These are phyloP conservation scores for Lavandula angustifolia DNA, from an alignment of 257 asterid genomes.

Conservation along the genomic window DNA sequence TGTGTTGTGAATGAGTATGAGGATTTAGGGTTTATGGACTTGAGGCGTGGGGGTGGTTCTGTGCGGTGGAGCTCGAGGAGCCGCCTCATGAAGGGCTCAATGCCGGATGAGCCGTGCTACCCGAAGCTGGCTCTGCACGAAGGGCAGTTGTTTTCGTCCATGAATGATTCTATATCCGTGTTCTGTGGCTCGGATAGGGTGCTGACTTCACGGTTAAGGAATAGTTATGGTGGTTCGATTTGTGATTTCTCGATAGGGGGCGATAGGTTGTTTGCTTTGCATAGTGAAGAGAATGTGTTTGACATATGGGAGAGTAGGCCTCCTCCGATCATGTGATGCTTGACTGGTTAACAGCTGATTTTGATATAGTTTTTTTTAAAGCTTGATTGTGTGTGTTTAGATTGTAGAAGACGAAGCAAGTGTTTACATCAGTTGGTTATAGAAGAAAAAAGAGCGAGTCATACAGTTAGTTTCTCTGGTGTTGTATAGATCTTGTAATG, in stretches of 20 bases:
- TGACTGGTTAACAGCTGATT: slow-evolving; percentile 1
- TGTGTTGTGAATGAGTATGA: slow-evolving; percentile 94
- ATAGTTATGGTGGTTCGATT: slow-evolving; percentile 84
- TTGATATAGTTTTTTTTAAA: slow-evolving; percentile 18
- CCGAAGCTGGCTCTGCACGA: slow-evolving; percentile 81
- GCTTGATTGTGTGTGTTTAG: slow-evolving; percentile 23
- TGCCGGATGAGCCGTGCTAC: slow-evolving; percentile 87
- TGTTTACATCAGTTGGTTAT: neutral
- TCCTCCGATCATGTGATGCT: slow-evolving; percentile 59
- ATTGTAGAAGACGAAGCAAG: neutral
- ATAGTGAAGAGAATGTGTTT: slow-evolving; percentile 87
- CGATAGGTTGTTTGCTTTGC: slow-evolving; percentile 78
- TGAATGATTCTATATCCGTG: slow-evolving; percentile 83
- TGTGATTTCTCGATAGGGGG: slow-evolving; percentile 93
- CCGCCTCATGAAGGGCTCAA: slow-evolving; percentile 67
- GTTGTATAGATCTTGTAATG: slow-evolving; percentile 35
- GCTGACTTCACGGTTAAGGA: slow-evolving; percentile 65
- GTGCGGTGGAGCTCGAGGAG: slow-evolving; percentile 95
- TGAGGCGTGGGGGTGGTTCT: slow-evolving; percentile 58
- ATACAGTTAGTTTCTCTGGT: slow-evolving; percentile 24
- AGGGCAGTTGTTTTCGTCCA: slow-evolving; percentile 82
- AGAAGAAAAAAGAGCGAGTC: slow-evolving; percentile 28
- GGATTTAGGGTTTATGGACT: slow-evolving; percentile 87
- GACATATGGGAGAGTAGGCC: slow-evolving; percentile 84
- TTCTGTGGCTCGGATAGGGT: slow-evolving; percentile 90